Conservation (phyloP, 495 filamentous ascomycete genomes). For the Aspergillus sclerotioniger region DNA sequence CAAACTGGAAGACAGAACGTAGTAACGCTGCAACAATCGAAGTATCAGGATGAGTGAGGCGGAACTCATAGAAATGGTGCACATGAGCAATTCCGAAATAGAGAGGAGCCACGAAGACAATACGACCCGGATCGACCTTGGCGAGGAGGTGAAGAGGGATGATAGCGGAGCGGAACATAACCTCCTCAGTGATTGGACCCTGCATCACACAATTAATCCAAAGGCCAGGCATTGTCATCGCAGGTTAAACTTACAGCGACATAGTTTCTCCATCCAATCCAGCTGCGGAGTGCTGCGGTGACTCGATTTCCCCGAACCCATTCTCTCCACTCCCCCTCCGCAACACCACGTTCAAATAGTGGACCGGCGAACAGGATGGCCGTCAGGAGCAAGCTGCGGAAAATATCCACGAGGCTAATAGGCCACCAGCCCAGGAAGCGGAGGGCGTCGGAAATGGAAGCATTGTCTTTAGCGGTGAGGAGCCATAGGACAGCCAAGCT, state of each 20-base stretch:
- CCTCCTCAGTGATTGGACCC: constrained; percentile 89
- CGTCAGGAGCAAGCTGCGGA: constrained; percentile 60
- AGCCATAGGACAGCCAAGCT: constrained; percentile 61
- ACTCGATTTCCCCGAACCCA: constrained; percentile 52
- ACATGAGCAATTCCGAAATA: constrained; percentile 95
- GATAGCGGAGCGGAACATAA: constrained; percentile 85
- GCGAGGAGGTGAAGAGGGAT: constrained; percentile 81
- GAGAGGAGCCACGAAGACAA: constrained; percentile 77
- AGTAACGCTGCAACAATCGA: constrained; percentile 57
- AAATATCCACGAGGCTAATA: constrained; percentile 58
- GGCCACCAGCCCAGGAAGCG: constrained; percentile 77
- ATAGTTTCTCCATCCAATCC: constrained; percentile 65
- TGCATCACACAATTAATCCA: constrained; percentile 30
- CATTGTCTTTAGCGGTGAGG: constrained; percentile 45
- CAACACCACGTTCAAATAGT: constrained; percentile 70
- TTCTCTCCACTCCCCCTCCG: constrained; percentile 66
- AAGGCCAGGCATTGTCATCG: neutral
- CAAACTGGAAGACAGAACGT: constrained; percentile 77
- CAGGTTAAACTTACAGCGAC: constrained; percentile 50
- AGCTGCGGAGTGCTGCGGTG: constrained; percentile 51
- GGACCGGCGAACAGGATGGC: constrained; percentile 81
- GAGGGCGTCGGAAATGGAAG: constrained; percentile 51
- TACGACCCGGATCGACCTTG: constrained; percentile 51
- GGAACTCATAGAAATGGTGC: constrained; percentile 96
- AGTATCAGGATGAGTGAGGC: constrained; percentile 71